Conservation (phyloP, 805 yeast species). For the Barnettozyma siamensis region DNA sequence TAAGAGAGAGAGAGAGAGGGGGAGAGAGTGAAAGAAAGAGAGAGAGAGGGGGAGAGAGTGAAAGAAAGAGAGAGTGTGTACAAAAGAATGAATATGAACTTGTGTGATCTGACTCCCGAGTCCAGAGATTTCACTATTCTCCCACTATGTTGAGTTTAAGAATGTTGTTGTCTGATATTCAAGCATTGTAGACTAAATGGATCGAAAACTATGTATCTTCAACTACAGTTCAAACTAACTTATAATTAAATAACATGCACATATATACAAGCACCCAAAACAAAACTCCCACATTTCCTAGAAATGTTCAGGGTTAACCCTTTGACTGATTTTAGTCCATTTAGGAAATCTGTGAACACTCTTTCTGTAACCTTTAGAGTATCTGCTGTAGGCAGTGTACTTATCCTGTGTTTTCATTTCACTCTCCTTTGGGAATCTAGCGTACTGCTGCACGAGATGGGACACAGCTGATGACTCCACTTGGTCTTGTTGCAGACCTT, state of each 20-base stretch:
- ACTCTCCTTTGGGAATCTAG: slow-evolving; percentile 65
- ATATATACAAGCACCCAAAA: background rate
- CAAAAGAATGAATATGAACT: no score
- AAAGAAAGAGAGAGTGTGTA: no score
- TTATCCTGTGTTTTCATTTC: slow-evolving; percentile 82
- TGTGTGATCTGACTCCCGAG: no score
- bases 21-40: no score
- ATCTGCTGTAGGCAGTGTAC: slow-evolving; percentile 78
- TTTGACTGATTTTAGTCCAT: slow-evolving; percentile 81
- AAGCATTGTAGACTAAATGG: no score
- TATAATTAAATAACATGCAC: no score
- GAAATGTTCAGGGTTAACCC: slow-evolving; percentile 60
- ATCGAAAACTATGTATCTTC: no score
- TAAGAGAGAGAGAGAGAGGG: no score
- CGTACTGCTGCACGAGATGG: slow-evolving; percentile 27
- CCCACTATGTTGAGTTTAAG: no score
- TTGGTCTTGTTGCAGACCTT: slow-evolving; percentile 34
- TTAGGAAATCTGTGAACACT: slow-evolving; percentile 83
- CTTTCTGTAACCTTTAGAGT: slow-evolving; percentile 75
- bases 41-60: no score
- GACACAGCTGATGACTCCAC: slow-evolving; percentile 5
- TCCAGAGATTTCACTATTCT: no score
- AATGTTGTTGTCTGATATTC: no score
- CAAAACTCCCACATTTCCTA: slow-evolving; percentile 2
- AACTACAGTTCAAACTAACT: background rate